Conservation (phyloP, 2,329 filamentous ascomycete species). For the Colletotrichum sp. region DNA sequence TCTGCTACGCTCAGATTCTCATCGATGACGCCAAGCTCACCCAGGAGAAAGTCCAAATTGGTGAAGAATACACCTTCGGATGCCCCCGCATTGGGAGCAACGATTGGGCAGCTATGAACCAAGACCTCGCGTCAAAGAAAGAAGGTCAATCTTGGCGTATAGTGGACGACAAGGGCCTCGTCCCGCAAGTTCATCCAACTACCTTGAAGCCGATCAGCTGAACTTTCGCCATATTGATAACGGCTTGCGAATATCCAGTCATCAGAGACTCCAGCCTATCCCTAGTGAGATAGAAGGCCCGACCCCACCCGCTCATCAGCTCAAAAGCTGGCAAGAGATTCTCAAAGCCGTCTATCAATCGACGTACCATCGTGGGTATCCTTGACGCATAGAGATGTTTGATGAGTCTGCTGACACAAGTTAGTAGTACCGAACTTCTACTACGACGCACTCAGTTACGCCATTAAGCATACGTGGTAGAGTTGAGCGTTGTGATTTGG, state of each 20-base stretch:
- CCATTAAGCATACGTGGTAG: fast-evolving
- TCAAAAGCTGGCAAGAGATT: neutral
- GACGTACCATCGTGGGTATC: neutral
- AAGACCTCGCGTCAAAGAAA: neutral
- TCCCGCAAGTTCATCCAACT: fast-evolving
- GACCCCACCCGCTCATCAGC: neutral
- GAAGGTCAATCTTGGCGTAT: neutral
- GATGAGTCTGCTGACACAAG: neutral
- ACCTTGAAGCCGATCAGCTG: neutral
- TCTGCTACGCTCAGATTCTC: neutral
- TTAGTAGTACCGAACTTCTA: neutral
- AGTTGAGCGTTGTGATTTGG: no score
- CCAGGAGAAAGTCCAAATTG: neutral
- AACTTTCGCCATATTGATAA: neutral
- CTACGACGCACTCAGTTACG: neutral
- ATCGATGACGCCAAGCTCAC: neutral
- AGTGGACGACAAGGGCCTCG: neutral
- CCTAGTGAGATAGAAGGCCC: neutral
- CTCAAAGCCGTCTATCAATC: neutral
- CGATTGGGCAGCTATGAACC: neutral
- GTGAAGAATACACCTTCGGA: neutral
- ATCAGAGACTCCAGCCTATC: neutral
- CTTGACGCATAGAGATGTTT: neutral
- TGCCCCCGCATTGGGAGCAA: neutral
- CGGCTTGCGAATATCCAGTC: neutral